Base-by-base conservation (phyloP, 2,329 filamentous ascomycete genomes). In the Pezizomycotina sp. region DNA sequence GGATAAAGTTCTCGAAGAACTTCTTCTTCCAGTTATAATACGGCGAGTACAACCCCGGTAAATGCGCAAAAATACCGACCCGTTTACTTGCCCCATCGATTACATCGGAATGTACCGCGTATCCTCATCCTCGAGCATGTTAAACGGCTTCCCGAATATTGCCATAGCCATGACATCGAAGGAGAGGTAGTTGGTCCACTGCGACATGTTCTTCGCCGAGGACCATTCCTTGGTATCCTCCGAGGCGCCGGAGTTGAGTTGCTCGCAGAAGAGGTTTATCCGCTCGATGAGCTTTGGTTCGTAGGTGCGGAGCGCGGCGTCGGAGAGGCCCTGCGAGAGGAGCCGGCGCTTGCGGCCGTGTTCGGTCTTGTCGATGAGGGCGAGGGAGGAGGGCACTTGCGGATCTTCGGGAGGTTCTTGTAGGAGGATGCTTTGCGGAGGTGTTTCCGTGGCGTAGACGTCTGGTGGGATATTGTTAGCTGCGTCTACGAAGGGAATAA, bases 301-400 rank as follows among this genome's bases (percentile, higher is more conserved):
- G 64, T 77, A 74, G 50, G 70, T 66, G 58, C 69, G 73, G 50
- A 77, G 63, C 34, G 74, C 73, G 25, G 62, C 58, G 38, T 77
- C 72, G 1, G 70, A 71, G 54, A 82, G 81, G 20, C 72, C 76
- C 48, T 78, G 73, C n/a, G 71, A 72, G 22, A 82, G 60, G 18
- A 79, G 74, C 16, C 74, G 65, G 24, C 76, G 63, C 62, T 81
- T 80, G 34, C 75, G 70, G 19, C 74, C 74, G 53, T 82, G 77
- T 26, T 70, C 59, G 0, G 63, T 58, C 58, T 76, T 77, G 52
- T 79, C 71, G 34, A 77, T 74, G 2, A 64, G 65, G 57, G 77
- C 79, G 59, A 80, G 75, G 1, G 76, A 79, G n/a, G n/a, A n/a
- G n/a, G n/a, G n/a, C n/a, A n/a, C n/a, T n/a, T n/a, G n/a, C n/a